Evolutionary conservation across 495 filamentous ascomycete genomes (phyloP), one percentile per base, ranked within the genome.

Genomic region (Xylaria sp.): DNA sequence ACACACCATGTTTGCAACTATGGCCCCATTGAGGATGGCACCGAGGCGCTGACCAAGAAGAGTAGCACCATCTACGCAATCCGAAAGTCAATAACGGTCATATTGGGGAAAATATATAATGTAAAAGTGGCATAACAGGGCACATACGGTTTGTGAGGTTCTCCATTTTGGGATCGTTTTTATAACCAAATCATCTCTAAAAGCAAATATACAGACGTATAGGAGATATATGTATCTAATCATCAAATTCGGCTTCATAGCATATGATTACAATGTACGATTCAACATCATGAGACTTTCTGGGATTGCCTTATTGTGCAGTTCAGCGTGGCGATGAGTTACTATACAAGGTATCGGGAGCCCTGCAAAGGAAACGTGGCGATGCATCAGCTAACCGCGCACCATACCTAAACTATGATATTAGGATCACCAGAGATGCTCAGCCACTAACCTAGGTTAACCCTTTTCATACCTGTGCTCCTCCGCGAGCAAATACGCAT

Each of bases 61-160:
- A 67, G 6, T 24, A 43, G 64, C 64, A 57, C 64, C 66, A 31
- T 48, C 66, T 68, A 29, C 26, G 19, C 24, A 59, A 59, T 31
- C 8, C 5, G 15, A 31, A 44, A 59, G 53, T 59, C 40, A 46
- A 26, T 40, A 68, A n/a, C 5, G 31, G 48, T 4, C 14, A 15
- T 41, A 26, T 31, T 5, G 41, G 24, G 24, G 29, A 12, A 48
- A 19, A 15, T 31, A 17, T 8, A 14, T 26, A 58, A 15, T 58
- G 24, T 6, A 2, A n/a, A 17, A n/a, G 29, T 6, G 53, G 3
- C n/a, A n/a, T n/a, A n/a, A n/a, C n/a, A n/a, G n/a, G 17, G 3
- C 5, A 67, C 64, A 3, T 55, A 67, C 64, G 21, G 21, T 67
- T 11, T 17, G 29, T 55, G 9, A 67, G 7, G 14, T 57, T 41